Base-by-base conservation (phyloP, 202 grass and related monocot genomes). In the Eragrostis tef region DNA sequence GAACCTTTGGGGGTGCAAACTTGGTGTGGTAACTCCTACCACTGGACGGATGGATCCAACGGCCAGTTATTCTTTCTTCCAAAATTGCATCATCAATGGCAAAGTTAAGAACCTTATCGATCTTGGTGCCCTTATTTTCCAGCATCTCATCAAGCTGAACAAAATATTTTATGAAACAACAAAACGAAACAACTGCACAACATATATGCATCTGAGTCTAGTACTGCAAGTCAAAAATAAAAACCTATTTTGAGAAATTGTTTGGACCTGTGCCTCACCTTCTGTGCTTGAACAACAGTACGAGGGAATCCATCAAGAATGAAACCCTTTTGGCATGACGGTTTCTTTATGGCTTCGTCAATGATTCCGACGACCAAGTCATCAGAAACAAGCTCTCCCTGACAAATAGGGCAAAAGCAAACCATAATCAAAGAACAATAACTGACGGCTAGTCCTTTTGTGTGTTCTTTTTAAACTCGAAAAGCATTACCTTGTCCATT, bases 351-450 rank as follows among this genome's bases (percentile, higher is more conserved):
- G 24, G 94, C 94, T 87, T 97, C 94, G 52, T 97, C 89, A 59
- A 97, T 97, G 75, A 97, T 94, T 43, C 89, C 91, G 69, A 97
- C 89, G 78, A 97, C 94, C 81, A 97, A 90, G 41, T 97, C 91
- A 71, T 97, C 94, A 1, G 94, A 92, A 70, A 97, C 94, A 85
- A 97, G 91, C 54, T 85, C 83, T 17, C 83, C 83, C 83, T 85
- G 13, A 27, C 1, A 67, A 82, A 70, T 2, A 81, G 19, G 29
- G 67, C 17, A 11, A n/a, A 2, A 74, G 24, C 15, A 45, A 45
- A 64, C 8, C 1, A 29, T 52, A 85, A 36, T 41, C 26, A 71
- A 19, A 48, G 9, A 74, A 66, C 24, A 51, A 41, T 50, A 44
- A 68, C 22, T 0, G 11, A 34, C 58, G 39, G 21, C 15, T 58